These are phyloP conservation scores for Dalechampia spathulata DNA, from an alignment of 441 rosid species.

Conservation along the genomic window DNA sequence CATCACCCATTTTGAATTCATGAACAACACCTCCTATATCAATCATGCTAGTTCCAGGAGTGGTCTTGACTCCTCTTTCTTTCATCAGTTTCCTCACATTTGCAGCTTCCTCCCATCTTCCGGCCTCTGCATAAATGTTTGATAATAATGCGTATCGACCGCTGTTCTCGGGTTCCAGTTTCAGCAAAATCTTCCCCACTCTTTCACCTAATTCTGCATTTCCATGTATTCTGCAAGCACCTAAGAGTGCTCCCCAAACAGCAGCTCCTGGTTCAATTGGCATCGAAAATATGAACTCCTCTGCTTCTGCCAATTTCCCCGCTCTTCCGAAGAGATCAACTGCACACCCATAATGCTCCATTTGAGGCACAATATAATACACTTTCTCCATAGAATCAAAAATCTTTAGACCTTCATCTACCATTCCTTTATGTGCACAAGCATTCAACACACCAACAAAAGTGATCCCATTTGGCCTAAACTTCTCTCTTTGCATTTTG, in stretches of 20 bases:
- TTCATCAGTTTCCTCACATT: constrained; percentile 40
- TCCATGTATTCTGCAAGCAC: constrained; percentile 50
- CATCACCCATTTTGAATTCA: constrained; percentile 42
- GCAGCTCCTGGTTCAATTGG: constrained; percentile 47
- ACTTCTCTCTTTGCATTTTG: constrained; percentile 33
- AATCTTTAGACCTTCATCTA: constrained; percentile 37
- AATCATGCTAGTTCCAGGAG: constrained; percentile 60
- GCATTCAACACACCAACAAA: constrained; percentile 49
- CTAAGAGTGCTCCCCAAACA: constrained; percentile 61
- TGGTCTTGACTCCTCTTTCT: constrained; percentile 37
- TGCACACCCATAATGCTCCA: constrained; percentile 53
- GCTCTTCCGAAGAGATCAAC: constrained; percentile 65
- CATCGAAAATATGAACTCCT: constrained; percentile 38
- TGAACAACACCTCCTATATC: constrained; percentile 43
- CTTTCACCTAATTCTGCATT: constrained; percentile 46
- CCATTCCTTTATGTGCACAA: constrained; percentile 52
- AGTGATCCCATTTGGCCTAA: constrained; percentile 42
- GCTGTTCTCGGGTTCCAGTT: constrained; percentile 47
- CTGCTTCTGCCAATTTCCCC: constrained; percentile 43
- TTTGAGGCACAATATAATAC: constrained; percentile 34
- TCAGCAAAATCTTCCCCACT: constrained; percentile 43
- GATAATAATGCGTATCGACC: constrained; percentile 56
- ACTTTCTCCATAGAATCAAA: constrained; percentile 43
- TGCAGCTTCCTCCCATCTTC: constrained; percentile 43
- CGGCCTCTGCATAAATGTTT: constrained; percentile 53